A percentile compares a stretch with the other conserved stretches of the same genome.
Evolutionary conservation across 2,329 filamentous ascomycete genomes (phyloP).

Genomic region (Zymoseptoria passerinii): DNA sequence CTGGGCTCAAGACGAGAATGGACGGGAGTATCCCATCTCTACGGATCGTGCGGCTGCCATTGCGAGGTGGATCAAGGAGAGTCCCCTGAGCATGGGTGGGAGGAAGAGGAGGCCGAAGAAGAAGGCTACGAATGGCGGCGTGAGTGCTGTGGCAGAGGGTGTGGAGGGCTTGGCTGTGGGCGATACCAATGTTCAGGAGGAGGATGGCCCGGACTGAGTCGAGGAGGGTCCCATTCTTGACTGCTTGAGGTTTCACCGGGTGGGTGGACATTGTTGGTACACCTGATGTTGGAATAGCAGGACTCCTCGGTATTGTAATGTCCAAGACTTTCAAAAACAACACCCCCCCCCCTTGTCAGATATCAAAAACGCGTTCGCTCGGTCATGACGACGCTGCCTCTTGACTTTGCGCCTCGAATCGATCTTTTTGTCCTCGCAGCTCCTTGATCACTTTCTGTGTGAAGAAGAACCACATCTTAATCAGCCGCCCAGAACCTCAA

Average conservation of each 20-base stretch:
- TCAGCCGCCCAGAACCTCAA: conserved; percentile 11
- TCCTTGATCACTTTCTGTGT: conserved; percentile 40
- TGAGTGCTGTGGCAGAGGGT: conserved; percentile 8
- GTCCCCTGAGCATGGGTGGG: conserved; percentile 33
- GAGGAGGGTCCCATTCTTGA: neutral
- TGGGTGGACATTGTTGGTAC: too few relatives aligned
- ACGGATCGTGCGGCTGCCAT: conserved; percentile 63
- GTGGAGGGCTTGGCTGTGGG: conserved; percentile 9
- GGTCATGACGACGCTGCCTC: neutral
- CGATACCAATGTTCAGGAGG: conserved; percentile 9
- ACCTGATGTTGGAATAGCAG: too few relatives aligned
- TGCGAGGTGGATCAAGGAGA: conserved; percentile 56
- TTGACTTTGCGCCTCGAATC: conserved; percentile 3
- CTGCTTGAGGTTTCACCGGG: neutral
- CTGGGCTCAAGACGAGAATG: conserved; percentile 58
- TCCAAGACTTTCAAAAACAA: neutral
- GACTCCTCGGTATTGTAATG: neutral
- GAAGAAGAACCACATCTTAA: neutral
- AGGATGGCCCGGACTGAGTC: conserved; percentile 23
- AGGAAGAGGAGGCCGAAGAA: conserved; percentile 29
- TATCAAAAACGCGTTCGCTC: neutral
- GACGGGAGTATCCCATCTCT: conserved; percentile 59
- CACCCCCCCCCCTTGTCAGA: too few relatives aligned
- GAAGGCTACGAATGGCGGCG: conserved; percentile 13
- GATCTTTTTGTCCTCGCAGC: conserved; percentile 35